Base-by-base conservation (phyloP, 805 yeast genomes). In the Komagataella phaffii region DNA sequence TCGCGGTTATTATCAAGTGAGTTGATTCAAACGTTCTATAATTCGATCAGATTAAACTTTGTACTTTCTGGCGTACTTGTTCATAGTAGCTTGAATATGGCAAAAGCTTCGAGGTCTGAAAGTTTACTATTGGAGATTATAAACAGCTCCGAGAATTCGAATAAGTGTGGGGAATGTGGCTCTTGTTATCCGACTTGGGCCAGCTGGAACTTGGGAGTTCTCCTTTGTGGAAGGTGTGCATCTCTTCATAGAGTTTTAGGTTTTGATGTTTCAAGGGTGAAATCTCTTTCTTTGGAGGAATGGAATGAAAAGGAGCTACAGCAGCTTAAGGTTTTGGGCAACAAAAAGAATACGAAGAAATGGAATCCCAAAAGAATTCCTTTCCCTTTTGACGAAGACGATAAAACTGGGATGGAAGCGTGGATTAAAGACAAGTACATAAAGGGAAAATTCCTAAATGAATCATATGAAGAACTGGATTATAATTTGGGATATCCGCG, bases 211-310 rank as follows among this genome's bases (percentile, higher is more conserved):
- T 58, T 86, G 46, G 95, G 95, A 24, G 67, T 86, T 3, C 81
- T 88, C 53, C 69, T 88, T 17, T 88, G 96, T 69, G 93, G 93
- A 14, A 70, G 93, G 56, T 88, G 96, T 73, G 91, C 95, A 7
- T 79, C 87, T 3, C 73, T 81, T 40, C 96, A 88, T 64, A 71
- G 88, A 54, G 76, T 76, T 52, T 69, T 86, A 46, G 86, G 88
- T 0, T 58, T 72, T 1, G 80, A 79, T 45, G 65, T 82, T 10
- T 81, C 90, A 4, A 67, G 71, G 50, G 87, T 86, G 6, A 85
- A 85, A 59, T 83, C 90, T 0, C 68, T 88, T 51, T 80, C 89
- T 4, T 70, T 84, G 61, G 96, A 88, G 57, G 65, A 70, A 3
- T 88, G 96, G 96, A 57, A 72, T 1, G 63, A 63, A 4, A 70